Evolutionary conservation across 164 flowering plant genomes (phyloP).

Genomic region (Liriodendron chinense): DNA sequence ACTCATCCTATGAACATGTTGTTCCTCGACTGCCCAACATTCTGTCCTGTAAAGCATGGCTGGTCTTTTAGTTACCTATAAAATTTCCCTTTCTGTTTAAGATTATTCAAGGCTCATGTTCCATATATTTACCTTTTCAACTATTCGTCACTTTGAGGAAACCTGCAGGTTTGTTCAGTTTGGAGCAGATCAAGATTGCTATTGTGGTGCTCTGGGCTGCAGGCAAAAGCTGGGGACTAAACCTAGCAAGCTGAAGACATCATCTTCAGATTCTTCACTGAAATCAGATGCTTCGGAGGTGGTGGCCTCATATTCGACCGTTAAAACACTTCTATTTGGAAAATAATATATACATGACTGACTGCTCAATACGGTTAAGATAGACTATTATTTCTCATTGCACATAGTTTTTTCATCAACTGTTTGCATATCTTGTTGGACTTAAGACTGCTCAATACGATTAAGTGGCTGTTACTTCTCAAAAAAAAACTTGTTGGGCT

Average conservation of each 20-base stretch:
- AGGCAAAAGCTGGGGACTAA: slow-evolving; percentile 83
- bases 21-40: too few species aligned
- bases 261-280: slow-evolving; percentile 66
- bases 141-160: slow-evolving; percentile 30
- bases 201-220: slow-evolving; percentile 86
- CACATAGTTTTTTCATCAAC: background rate
- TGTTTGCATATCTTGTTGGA: slow-evolving; percentile 1
- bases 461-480: too few species aligned
- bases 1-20: too few species aligned
- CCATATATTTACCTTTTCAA: background rate
- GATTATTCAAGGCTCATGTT: too few species aligned
- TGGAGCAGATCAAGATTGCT: slow-evolving; percentile 99
- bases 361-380: background rate
- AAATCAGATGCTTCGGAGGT: slow-evolving; percentile 65
- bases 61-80: too few species aligned
- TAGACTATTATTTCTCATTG: background rate
- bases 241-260: slow-evolving; percentile 67
- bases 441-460: too few species aligned
- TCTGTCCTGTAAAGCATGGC: too few species aligned
- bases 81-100: too few species aligned
- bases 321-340: slow-evolving; percentile 37
- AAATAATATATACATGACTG: slow-evolving; percentile 29
- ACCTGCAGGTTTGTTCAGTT: slow-evolving; percentile 96
- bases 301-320: slow-evolving; percentile 39
- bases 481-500: background rate